phyloP scores from a whole-genome alignment of 306 rosid genomes.

The Pterocarpus macrocarpus region DNA sequence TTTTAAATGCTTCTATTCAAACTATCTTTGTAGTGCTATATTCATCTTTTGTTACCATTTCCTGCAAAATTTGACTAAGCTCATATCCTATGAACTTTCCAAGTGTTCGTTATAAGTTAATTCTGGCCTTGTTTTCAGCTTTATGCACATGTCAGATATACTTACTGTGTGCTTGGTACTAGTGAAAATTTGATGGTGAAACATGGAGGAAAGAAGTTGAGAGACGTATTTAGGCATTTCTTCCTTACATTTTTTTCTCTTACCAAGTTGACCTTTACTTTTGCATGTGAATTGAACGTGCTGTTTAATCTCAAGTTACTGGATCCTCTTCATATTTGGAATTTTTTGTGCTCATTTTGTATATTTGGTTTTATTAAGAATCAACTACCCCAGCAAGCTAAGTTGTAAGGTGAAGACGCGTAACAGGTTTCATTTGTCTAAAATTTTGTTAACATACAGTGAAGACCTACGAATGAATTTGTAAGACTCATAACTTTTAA shows the following conservation, averaged over 20 bases:
- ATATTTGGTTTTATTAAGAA: too few relatives aligned
- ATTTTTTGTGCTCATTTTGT: too few relatives aligned
- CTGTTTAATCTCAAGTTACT: too few relatives aligned
- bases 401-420: too few relatives aligned
- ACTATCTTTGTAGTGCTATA: slow-evolving; percentile 9
- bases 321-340: too few relatives aligned
- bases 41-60: slow-evolving; percentile 26
- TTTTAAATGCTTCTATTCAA: slow-evolving; percentile 38
- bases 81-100: slow-evolving; percentile 1
- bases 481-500: slow-evolving; percentile 16
- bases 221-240: too few relatives aligned
- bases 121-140: slow-evolving; percentile 23
- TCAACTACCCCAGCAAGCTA: too few relatives aligned
- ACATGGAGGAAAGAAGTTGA: background rate
- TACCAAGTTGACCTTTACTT: too few relatives aligned
- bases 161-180: background rate
- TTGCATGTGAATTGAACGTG: too few relatives aligned
- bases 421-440: too few relatives aligned
- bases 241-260: too few relatives aligned
- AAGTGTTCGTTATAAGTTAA: background rate
- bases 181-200: background rate
- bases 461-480: slow-evolving; percentile 1
- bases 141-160: background rate
- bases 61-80: slow-evolving; percentile 4
- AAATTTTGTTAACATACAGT: background rate